Evolutionary conservation across 768 basidiomycete genomes (phyloP).

Genomic region (Naganishia vishniacii): DNA sequence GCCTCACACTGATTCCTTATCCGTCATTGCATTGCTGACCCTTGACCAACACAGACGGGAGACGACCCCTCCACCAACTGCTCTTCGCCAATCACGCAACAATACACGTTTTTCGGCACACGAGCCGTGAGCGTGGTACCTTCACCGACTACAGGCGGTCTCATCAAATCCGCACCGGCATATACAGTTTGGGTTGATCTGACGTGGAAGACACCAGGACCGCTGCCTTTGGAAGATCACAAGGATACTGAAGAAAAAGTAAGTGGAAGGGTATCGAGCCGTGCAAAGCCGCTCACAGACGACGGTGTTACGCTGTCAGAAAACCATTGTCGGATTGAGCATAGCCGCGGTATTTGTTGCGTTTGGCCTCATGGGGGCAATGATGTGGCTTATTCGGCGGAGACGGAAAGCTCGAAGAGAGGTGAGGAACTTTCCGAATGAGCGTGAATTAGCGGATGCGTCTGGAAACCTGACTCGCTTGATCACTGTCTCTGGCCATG

Average conservation of each 20-base stretch:
- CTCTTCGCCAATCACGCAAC: slow-evolving; percentile 12
- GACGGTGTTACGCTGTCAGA: slow-evolving; percentile 21
- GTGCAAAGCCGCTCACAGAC: background rate
- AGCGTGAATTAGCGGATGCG: no score
- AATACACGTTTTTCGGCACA: slow-evolving; percentile 42
- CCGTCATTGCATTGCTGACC: no score
- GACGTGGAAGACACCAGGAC: slow-evolving; percentile 29
- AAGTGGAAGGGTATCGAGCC: background rate
- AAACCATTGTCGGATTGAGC: slow-evolving; percentile 37
- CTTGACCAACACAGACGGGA: slow-evolving; percentile 25
- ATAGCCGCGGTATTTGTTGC: slow-evolving; percentile 37
- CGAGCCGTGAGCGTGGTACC: slow-evolving; percentile 38
- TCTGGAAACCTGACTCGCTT: background rate
- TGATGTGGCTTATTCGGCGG: slow-evolving; percentile 37
- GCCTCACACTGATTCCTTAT: no score
- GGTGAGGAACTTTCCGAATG: slow-evolving; percentile 26
- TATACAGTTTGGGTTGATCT: slow-evolving; percentile 39
- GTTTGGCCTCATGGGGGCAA: slow-evolving; percentile 29
- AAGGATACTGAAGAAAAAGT: slow-evolving; percentile 24
- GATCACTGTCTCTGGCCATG: background rate
- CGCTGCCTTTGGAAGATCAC: slow-evolving; percentile 38
- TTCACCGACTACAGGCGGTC: slow-evolving; percentile 30
- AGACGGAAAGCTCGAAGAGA: slow-evolving; percentile 34
- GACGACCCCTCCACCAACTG: slow-evolving; percentile 23
- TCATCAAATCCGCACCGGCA: slow-evolving; percentile 31